phyloP scores from a whole-genome alignment of 352 stramenopile genomes.

The Hyaloperonospora arabidopsidis region DNA sequence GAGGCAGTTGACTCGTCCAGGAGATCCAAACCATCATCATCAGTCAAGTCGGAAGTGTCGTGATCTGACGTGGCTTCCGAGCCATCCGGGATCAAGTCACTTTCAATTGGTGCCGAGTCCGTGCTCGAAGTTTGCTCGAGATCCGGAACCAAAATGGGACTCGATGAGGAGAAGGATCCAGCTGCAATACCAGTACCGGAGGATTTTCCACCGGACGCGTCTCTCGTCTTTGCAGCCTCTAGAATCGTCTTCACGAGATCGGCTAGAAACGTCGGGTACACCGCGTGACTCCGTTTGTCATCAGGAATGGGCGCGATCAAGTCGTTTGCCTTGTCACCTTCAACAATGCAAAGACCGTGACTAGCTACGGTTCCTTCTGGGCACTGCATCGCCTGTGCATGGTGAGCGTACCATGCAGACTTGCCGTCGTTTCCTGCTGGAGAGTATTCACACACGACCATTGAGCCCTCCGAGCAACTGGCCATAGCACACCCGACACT shows the following conservation, averaged over 20 bases:
- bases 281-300: conserved; percentile 39
- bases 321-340: conserved; percentile 44
- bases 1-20: no score
- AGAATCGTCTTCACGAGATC: conserved; percentile 47
- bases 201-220: conserved; percentile 7
- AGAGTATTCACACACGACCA: conserved; percentile 62
- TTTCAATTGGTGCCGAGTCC: neutral
- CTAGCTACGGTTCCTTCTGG: conserved; percentile 34
- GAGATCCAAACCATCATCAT: no score
- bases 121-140: conserved; percentile 9
- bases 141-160: conserved; percentile 3
- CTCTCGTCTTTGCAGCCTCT: conserved; percentile 23
- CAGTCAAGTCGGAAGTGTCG: no score
- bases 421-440: conserved; percentile 45
- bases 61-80: no score
- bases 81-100: no score
- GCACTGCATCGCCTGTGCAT: conserved; percentile 35
- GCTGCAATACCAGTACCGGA: neutral
- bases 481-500: conserved; percentile 56
- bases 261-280: conserved; percentile 43
- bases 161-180: conserved; percentile 4
- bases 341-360: conserved; percentile 42
- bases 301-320: conserved; percentile 53
- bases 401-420: conserved; percentile 54
- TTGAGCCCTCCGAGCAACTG: conserved; percentile 30